Percentiles rank a stretch among this genome's conserved stretches.
Conservation (phyloP, 164 flowering plant genomes). For the Protea cynaroides region DNA sequence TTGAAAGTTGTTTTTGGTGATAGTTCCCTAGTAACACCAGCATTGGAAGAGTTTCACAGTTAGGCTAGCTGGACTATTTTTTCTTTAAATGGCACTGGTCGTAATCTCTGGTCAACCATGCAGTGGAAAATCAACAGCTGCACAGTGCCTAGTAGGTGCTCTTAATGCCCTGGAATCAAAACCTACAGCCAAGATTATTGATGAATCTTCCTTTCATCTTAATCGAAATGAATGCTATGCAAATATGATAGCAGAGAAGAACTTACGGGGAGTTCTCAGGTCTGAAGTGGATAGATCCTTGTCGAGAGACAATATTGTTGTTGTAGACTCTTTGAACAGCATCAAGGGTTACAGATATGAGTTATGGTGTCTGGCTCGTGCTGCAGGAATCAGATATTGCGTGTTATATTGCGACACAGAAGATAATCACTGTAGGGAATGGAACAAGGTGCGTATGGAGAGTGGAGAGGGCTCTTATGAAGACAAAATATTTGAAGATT, state of each 20-base stretch:
- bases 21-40: too few species aligned
- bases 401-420: slow-evolving; percentile 73
- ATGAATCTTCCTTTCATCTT: slow-evolving; percentile 74
- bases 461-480: slow-evolving; percentile 51
- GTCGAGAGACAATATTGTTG: slow-evolving; percentile 52
- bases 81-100: slow-evolving; percentile 70
- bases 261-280: slow-evolving; percentile 74
- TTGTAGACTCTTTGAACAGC: slow-evolving; percentile 91
- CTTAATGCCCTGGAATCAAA: slow-evolving; percentile 45
- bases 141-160: slow-evolving; percentile 52
- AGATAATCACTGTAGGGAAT: slow-evolving; percentile 53
- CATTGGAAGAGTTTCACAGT: not conserved
- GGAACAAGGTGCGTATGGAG: slow-evolving; percentile 69
- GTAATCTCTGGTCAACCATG: slow-evolving; percentile 98
- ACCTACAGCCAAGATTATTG: slow-evolving; percentile 45
- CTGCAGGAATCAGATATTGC: slow-evolving; percentile 86
- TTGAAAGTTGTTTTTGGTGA: too few species aligned
- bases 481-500: slow-evolving; percentile 79
- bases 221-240: slow-evolving; percentile 73
- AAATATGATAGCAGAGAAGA: slow-evolving; percentile 76
- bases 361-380: slow-evolving; percentile 97
- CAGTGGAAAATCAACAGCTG: slow-evolving; percentile 92
- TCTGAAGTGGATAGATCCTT: slow-evolving; percentile 88
- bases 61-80: not conserved
- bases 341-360: slow-evolving; percentile 97